These are phyloP conservation scores for Phytophthora sansomeana DNA, from an alignment of 352 stramenopile species.

Conservation along the genomic window DNA sequence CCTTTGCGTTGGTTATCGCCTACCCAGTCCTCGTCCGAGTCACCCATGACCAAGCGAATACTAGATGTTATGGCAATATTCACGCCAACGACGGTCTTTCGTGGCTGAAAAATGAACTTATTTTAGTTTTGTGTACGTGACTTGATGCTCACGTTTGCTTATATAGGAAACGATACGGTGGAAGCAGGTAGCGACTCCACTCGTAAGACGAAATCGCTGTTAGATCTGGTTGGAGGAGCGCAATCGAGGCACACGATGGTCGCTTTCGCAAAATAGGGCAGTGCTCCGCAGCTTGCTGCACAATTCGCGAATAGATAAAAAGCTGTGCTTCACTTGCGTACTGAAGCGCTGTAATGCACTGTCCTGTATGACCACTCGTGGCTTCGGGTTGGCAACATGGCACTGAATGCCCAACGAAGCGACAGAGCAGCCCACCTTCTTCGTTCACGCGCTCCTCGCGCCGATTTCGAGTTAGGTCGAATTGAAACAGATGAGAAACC, in stretches of 20 bases:
- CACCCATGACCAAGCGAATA: too few relatives aligned
- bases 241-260: constrained; percentile 38
- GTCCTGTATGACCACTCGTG: constrained; percentile 6
- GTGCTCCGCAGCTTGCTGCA: constrained; percentile 36
- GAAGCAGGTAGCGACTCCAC: constrained; percentile 43
- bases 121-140: not conserved
- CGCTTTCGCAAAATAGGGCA: constrained; percentile 37
- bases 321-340: constrained; percentile 34
- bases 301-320: constrained; percentile 49
- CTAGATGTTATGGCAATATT: too few relatives aligned
- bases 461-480: constrained; percentile 43
- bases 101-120: too few relatives aligned
- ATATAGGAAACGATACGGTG: constrained; percentile 44
- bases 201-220: constrained; percentile 27
- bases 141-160: not conserved
- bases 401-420: constrained; percentile 44
- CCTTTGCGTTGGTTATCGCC: too few relatives aligned
- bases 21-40: too few relatives aligned
- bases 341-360: constrained; percentile 44
- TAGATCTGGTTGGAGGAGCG: constrained; percentile 14
- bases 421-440: constrained; percentile 47
- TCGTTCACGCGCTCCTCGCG: constrained; percentile 40
- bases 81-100: too few relatives aligned
- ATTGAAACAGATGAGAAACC: constrained; percentile 49
- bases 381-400: constrained; percentile 44